Conservation (phyloP, 2,329 filamentous ascomycete species). For the Penicillium sp. region DNA sequence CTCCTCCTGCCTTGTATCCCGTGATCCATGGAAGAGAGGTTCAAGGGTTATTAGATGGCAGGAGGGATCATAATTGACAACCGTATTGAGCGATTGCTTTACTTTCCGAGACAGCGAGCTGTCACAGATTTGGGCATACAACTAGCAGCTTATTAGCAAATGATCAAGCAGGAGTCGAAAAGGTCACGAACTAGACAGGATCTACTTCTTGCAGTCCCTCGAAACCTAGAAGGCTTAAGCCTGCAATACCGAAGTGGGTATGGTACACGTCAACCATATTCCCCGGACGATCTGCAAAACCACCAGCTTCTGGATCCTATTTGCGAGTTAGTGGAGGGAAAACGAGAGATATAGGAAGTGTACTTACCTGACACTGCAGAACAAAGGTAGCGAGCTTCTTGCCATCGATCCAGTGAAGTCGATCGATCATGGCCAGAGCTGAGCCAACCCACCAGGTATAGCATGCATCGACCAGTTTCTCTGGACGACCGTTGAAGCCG, state of each 20-base stretch:
- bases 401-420: conserved; percentile 88
- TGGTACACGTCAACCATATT: conserved; percentile 98
- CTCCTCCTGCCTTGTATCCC: conserved; percentile 70
- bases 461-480: conserved; percentile 94
- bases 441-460: conserved; percentile 99
- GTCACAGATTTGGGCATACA: conserved; percentile 69
- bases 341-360: neutral
- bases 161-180: neutral
- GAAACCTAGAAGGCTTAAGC: conserved; percentile 76
- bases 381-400: conserved; percentile 77
- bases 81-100: conserved; percentile 14
- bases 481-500: conserved; percentile 87
- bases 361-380: conserved; percentile 67
- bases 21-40: conserved; percentile 48
- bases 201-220: conserved; percentile 75
- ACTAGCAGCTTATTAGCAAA: conserved; percentile 33
- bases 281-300: conserved; percentile 83
- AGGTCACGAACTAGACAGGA: conserved; percentile 67
- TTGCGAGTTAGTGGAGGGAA: conserved; percentile 16
- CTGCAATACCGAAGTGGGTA: conserved; percentile 82
- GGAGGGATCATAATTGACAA: conserved; percentile 45
- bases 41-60: conserved; percentile 67
- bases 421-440: conserved; percentile 82
- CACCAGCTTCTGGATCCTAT: conserved; percentile 71
- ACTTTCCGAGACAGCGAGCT: conserved; percentile 52